Base-by-base conservation (phyloP, 75 land plant species). In the Cunninghamia lanceolata region DNA sequence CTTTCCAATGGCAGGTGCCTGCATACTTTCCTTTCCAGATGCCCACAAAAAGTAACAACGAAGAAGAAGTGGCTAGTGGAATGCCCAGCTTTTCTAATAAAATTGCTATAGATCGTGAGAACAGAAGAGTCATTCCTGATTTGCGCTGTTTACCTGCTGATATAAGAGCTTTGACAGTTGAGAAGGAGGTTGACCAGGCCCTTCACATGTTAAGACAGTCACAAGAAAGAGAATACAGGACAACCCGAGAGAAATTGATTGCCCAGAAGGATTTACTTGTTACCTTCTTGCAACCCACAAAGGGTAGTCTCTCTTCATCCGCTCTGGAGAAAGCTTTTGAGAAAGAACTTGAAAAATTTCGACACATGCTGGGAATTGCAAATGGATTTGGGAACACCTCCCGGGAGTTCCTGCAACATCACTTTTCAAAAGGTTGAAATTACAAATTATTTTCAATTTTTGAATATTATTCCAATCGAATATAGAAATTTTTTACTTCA, bases 1-100 rank as follows among this genome's bases (percentile, higher is more conserved):
- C 93, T 14, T 95, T 95, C 40, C 89, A 85, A 56, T 95, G 95
- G 95, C 89, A 84, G 74, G 85, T 91, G 56, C 95, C 94, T 25
- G 68, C 68, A 63, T 25, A 7, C 8, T 21, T 25, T 25, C 68
- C 68, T 63, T 1, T 25, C 7, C 28, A 63, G 68, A 63, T 25
- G 68, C 6, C 28, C 28, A 63, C 28, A 63, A 63, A 25, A 63
- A 63, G 28, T 25, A 63, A 21, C 25, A 63, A 6, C 28, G 68
- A 63, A 63, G n/a, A 63, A 63, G 68, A 63, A 25, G 68, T 63
- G n/a, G 25, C 28, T 59, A 25, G 68, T 25, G 68, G 28, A 59
- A 59, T 25, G 4, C 68, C 68, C n/a, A 59, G 25, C 7, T 59
- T 59, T 59, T 21, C 68, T 59, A 21, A 59, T 59, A 5, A n/a